Conservation (phyloP, 2,329 filamentous ascomycete genomes). For the Boeremia exigua region DNA sequence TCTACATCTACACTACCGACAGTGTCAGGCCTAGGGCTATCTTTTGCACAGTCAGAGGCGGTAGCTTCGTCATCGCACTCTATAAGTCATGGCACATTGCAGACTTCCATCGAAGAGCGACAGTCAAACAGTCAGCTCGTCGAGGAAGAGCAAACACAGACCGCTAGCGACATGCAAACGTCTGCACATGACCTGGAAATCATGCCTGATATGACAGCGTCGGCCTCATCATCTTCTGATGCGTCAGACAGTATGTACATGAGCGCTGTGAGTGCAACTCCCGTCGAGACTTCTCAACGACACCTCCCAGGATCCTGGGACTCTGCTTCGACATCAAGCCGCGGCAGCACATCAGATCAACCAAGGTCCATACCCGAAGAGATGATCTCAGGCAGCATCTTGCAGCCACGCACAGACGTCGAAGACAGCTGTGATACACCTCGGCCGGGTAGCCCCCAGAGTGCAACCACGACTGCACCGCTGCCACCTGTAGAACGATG, state of each 20-base stretch:
- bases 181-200: conserved; percentile 7
- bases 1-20: conserved; percentile 31
- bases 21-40: conserved; percentile 32
- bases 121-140: conserved; percentile 16
- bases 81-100: conserved; percentile 4
- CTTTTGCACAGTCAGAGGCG: conserved; percentile 19
- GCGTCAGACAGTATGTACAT: conserved; percentile 89
- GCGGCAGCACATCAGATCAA: conserved; percentile 33
- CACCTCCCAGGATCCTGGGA: conserved; percentile 54
- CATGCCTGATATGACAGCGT: conserved; percentile 51
- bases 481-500: conserved; percentile 5
- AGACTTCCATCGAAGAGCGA: conserved; percentile 21
- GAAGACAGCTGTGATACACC: conserved; percentile 50
- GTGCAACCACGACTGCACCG: conserved; percentile 23
- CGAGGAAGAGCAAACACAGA: conserved; percentile 10
- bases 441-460: conserved; percentile 44
- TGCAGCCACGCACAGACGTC: conserved; percentile 32
- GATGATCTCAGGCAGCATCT: conserved; percentile 42
- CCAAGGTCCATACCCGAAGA: conserved; percentile 36
- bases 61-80: conserved; percentile 19
- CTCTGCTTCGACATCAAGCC: conserved; percentile 43
- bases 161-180: conserved; percentile 2
- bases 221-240: conserved; percentile 76
- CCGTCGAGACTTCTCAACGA: conserved; percentile 24
- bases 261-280: conserved; percentile 64